Percentiles rank a stretch among this genome's conserved stretches.
These are phyloP conservation scores for Priceomyces fermenticarens DNA, from an alignment of 805 yeast genomes.

Conservation along the genomic window DNA sequence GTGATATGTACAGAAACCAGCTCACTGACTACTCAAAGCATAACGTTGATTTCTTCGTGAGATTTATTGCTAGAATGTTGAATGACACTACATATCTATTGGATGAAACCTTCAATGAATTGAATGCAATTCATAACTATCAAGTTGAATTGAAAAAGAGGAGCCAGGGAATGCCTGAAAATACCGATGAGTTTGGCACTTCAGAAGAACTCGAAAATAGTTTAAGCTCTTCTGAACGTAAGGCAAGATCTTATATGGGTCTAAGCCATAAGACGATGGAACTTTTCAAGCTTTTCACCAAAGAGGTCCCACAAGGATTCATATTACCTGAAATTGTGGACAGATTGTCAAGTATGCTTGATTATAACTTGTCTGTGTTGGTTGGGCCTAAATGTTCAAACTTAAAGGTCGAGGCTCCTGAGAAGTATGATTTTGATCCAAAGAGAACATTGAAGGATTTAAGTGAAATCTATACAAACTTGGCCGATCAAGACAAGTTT, in stretches of 20 bases:
- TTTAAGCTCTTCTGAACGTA: conserved; percentile 63
- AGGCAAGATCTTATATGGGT: conserved; percentile 78
- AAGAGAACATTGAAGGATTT: conserved; percentile 64
- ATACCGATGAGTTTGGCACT: conserved; percentile 45
- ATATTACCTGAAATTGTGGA: conserved; percentile 87
- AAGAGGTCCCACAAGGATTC: conserved; percentile 84
- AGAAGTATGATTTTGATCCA: conserved; percentile 80
- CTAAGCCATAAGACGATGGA: conserved; percentile 79
- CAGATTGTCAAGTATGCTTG: conserved; percentile 91
- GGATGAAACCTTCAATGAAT: conserved; percentile 84
- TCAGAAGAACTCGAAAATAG: conserved; percentile 60
- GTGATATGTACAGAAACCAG: conserved; percentile 64
- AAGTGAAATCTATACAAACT: conserved; percentile 71
- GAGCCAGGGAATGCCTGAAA: conserved; percentile 24
- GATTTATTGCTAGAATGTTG: conserved; percentile 91
- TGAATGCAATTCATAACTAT: conserved; percentile 71
- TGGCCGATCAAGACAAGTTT: conserved; percentile 63
- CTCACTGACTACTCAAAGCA: conserved; percentile 63
- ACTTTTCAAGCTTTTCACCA: conserved; percentile 76
- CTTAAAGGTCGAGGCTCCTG: conserved; percentile 80
- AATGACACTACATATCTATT: conserved; percentile 90
- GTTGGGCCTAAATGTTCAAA: conserved; percentile 95
- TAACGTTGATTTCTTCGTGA: conserved; percentile 79
- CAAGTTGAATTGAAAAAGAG: conserved; percentile 63
- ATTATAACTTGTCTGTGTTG: conserved; percentile 85